Evolutionary conservation across 805 yeast genomes (phyloP), one percentile per base, ranked within the genome.

Genomic region (Candida endomychidarum): DNA sequence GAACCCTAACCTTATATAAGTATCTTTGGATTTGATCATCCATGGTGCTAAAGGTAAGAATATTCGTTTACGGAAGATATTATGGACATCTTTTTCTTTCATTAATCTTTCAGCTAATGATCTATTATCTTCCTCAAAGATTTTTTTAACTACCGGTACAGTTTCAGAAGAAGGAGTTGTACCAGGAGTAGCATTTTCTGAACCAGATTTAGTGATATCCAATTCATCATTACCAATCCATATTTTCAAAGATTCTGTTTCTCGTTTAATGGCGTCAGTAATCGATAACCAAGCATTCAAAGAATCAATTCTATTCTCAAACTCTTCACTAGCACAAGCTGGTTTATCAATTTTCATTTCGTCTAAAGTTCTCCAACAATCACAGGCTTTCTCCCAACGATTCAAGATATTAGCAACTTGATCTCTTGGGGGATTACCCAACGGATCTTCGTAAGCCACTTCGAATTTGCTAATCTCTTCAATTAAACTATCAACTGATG

Each of bases 181-280:
- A 2, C 48, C 19, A 9, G 60, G 46, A 4, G 54, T 46, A 5
- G 42, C 39, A 8, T 38, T 40, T 23, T 49, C 62, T 5, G 43
- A 49, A 2, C 61, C 54, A 14, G 72, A 53, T 42, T 62, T 61
- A 18, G 75, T 59, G 33, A 88, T 78, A 53, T 88, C 93, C 19
- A 85, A 61, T 23, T 82, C 88, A 37, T 79, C 83, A 57, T 85
- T 85, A 3, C 96, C 96, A 4, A 89, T 86, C 96, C 96, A 89
- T 30, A 72, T 60, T 45, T 76, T 74, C 46, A 93, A 63, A 4
- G 82, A 73, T 11, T 70, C 63, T 2, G 81, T 66, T 52, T 83
- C 89, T 24, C 78, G 62, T 33, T 75, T 72, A 15, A 90, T 78
- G 1, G 88, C 84, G 32, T 74, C 76, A 0, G 89, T 78, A 26